These are phyloP conservation scores for Mariannaea elegans DNA, from an alignment of 2,329 filamentous ascomycete species.

Conservation along the genomic window DNA sequence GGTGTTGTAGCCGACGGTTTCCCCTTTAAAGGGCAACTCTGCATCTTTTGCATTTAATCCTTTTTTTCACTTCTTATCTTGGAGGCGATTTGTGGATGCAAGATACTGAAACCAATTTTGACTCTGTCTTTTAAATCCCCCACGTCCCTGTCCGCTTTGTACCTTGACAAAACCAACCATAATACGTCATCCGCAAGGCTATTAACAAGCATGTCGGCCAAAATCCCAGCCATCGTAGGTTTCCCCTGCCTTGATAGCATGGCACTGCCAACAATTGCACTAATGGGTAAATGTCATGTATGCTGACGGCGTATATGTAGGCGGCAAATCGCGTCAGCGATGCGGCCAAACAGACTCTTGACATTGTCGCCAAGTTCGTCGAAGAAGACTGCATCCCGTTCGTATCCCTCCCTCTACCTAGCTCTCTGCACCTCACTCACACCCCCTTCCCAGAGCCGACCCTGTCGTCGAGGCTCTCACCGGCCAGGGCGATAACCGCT, in stretches of 20 bases:
- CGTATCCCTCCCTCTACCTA: slow-evolving; percentile 38
- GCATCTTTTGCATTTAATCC: neutral
- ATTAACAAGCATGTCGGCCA: slow-evolving; percentile 41
- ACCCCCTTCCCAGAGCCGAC: slow-evolving; percentile 67
- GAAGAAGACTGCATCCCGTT: slow-evolving; percentile 92
- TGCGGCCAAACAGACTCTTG: slow-evolving; percentile 82
- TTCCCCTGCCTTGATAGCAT: neutral
- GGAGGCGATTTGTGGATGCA: neutral
- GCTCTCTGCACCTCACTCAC: slow-evolving; percentile 14
- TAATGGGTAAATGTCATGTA: neutral
- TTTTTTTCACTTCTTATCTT: neutral
- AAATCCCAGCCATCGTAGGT: slow-evolving; percentile 47
- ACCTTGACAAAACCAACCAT: too few species aligned
- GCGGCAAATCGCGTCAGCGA: slow-evolving; percentile 76
- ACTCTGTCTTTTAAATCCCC: too few species aligned
- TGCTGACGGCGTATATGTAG: slow-evolving; percentile 39
- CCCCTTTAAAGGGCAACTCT: neutral
- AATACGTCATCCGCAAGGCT: slow-evolving; percentile 17
- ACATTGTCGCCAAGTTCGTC: slow-evolving; percentile 93
- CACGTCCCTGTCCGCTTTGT: too few species aligned
- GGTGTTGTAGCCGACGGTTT: neutral
- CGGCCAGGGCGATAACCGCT: slow-evolving; percentile 78
- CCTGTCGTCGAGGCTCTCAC: slow-evolving; percentile 82
- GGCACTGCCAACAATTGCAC: neutral
- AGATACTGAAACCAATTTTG: neutral